Conservation (phyloP, 768 basidiomycete genomes). For the Kwoniella sp. region DNA sequence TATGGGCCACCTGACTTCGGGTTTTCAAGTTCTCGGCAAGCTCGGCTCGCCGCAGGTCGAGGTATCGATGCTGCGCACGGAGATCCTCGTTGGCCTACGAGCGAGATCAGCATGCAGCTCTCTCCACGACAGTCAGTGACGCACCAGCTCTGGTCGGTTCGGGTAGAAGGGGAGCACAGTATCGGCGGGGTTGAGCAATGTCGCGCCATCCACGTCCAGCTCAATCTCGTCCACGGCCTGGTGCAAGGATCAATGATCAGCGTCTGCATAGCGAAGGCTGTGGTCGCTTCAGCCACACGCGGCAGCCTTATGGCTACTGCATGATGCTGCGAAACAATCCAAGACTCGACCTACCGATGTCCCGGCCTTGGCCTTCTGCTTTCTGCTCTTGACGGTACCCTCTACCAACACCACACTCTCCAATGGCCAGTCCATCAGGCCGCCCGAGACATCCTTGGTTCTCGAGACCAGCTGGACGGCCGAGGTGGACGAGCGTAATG, state of each 20-base stretch:
- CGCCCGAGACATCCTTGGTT: conserved; percentile 46
- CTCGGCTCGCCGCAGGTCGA: conserved; percentile 74
- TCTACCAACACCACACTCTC: conserved; percentile 74
- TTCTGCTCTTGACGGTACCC: conserved; percentile 61
- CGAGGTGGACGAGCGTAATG: conserved; percentile 72
- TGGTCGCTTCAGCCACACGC: no score
- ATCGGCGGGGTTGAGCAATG: conserved; percentile 73
- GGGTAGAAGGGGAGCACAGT: conserved; percentile 74
- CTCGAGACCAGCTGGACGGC: conserved; percentile 66
- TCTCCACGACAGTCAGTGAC: conserved; percentile 32
- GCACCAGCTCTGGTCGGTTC: conserved; percentile 68
- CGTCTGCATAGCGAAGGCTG: no score
- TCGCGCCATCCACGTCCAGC: conserved; percentile 65
- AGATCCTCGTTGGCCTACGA: conserved; percentile 76
- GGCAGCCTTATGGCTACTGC: no score
- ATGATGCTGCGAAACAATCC: no score
- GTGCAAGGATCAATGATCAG: conserved; percentile 51
- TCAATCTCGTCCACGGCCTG: conserved; percentile 69
- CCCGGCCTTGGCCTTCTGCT: conserved; percentile 34
- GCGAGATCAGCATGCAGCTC: not conserved
- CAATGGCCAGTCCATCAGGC: conserved; percentile 62
- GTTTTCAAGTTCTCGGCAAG: conserved; percentile 74
- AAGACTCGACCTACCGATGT: not conserved
- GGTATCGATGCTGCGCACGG: conserved; percentile 75
- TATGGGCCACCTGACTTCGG: conserved; percentile 74